Conservation (phyloP, 352 stramenopile species). For the Pelagophyceae sp. region DNA sequence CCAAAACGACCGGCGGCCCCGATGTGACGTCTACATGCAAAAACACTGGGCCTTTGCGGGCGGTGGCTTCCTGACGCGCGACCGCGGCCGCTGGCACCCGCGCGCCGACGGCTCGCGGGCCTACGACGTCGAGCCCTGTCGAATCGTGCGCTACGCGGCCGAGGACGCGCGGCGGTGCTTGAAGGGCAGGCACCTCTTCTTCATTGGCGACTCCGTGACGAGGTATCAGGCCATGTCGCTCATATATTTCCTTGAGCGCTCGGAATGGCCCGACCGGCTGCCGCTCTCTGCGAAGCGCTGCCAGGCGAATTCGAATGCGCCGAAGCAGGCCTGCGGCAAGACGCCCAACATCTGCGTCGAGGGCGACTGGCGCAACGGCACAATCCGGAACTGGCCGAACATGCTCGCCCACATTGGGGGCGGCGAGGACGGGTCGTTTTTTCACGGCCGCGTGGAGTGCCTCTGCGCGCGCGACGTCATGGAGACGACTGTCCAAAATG, state of each 20-base stretch:
- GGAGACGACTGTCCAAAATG: background rate
- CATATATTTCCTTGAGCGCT: background rate
- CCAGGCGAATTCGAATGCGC: too few species aligned
- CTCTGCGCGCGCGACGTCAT: background rate
- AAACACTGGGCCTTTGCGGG: background rate
- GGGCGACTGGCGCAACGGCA: background rate
- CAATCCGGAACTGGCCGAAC: background rate
- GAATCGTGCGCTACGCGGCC: background rate
- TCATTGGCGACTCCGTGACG: background rate
- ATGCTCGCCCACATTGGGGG: background rate
- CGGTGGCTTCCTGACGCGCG: background rate
- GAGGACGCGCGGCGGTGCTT: background rate
- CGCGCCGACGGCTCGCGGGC: background rate
- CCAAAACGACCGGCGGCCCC: background rate
- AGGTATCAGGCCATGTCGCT: background rate
- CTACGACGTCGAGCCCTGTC: background rate
- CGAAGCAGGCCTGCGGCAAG: background rate
- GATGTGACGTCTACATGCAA: background rate
- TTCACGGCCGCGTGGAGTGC: background rate
- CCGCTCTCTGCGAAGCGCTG: too few species aligned
- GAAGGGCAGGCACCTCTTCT: background rate
- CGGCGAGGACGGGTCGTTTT: background rate
- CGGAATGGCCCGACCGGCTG: background rate
- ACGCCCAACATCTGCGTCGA: background rate
- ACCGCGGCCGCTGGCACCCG: background rate